Conservation (phyloP, 2,329 filamentous ascomycete species). For the Didymella lethalis region DNA sequence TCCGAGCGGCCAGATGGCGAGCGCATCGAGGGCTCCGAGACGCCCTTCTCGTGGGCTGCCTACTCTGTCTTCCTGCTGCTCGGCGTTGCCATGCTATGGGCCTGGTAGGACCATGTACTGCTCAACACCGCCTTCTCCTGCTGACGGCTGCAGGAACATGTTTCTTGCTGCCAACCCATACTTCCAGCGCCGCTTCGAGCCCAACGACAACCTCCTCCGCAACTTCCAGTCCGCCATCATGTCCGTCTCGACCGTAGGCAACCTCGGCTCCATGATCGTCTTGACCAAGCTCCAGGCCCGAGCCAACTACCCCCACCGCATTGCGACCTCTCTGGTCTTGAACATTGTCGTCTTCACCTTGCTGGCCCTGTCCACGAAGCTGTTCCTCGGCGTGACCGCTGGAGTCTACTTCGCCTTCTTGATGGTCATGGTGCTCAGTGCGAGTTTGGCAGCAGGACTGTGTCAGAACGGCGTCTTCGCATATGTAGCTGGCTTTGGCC, state of each 20-base stretch:
- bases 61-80: constrained; percentile 86
- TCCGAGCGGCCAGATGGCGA: constrained; percentile 47
- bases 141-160: constrained; percentile 79
- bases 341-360: constrained; percentile 80
- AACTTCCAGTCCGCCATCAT: constrained; percentile 93
- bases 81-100: constrained; percentile 95
- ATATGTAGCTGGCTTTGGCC: constrained; percentile 84
- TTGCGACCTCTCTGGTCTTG: constrained; percentile 76
- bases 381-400: constrained; percentile 69
- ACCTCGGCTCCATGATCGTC: constrained; percentile 76
- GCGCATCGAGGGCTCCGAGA: constrained; percentile 36
- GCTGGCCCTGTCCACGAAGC: constrained; percentile 79
- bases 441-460: constrained; percentile 81
- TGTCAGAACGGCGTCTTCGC: constrained; percentile 96
- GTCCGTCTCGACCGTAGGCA: constrained; percentile 84
- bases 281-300: constrained; percentile 81
- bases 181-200: constrained; percentile 82
- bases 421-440: constrained; percentile 79
- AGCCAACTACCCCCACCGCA: constrained; percentile 88
- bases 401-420: constrained; percentile 79
- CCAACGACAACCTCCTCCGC: constrained; percentile 72
- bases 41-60: constrained; percentile 79
- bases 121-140: not conserved
- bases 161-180: constrained; percentile 95
- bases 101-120: constrained; percentile 73